These are phyloP conservation scores for Pseudogymnoascus sp. DNA, from an alignment of 2,329 filamentous ascomycete species.

Conservation along the genomic window DNA sequence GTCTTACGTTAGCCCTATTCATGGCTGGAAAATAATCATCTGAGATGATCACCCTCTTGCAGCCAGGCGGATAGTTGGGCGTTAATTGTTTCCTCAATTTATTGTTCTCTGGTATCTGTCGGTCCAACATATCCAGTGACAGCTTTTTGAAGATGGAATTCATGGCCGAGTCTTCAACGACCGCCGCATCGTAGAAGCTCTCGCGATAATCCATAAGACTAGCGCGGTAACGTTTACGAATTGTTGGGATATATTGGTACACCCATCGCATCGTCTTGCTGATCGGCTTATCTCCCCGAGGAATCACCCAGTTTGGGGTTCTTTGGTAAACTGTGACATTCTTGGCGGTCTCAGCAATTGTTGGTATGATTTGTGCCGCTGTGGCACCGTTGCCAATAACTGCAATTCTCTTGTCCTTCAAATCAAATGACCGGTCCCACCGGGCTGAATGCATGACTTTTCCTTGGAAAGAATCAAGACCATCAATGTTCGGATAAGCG, in stretches of 20 bases:
- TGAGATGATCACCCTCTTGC: constrained; percentile 44
- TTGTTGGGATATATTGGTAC: constrained; percentile 38
- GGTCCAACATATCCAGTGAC: constrained; percentile 28
- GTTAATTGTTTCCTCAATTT: constrained; percentile 45
- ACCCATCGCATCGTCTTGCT: constrained; percentile 21
- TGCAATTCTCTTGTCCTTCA: constrained; percentile 43
- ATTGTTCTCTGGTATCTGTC: constrained; percentile 36
- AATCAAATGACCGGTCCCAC: constrained; percentile 45
- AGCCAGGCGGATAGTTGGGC: constrained; percentile 45
- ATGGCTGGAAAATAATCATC: constrained; percentile 49
- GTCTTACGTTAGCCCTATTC: constrained; percentile 36
- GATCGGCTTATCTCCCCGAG: constrained; percentile 41
- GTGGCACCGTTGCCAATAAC: constrained; percentile 50
- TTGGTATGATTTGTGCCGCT: constrained; percentile 49
- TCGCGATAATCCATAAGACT: constrained; percentile 48
- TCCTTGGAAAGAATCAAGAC: constrained; percentile 20
- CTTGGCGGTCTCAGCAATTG: constrained; percentile 41
- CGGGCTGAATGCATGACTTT: constrained; percentile 38
- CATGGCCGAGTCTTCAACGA: not conserved
- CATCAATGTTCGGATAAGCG: constrained; percentile 20
- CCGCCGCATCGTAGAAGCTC: constrained; percentile 31
- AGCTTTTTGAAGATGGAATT: constrained; percentile 31
- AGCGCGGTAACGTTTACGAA: constrained; percentile 43
- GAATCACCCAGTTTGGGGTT: constrained; percentile 51
- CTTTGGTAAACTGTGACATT: constrained; percentile 48